A percentile compares a stretch with the other conserved stretches of the same genome.
phyloP scores from a whole-genome alignment of 371 early-diverging fungal species.

The Funneliformis caledonium region DNA sequence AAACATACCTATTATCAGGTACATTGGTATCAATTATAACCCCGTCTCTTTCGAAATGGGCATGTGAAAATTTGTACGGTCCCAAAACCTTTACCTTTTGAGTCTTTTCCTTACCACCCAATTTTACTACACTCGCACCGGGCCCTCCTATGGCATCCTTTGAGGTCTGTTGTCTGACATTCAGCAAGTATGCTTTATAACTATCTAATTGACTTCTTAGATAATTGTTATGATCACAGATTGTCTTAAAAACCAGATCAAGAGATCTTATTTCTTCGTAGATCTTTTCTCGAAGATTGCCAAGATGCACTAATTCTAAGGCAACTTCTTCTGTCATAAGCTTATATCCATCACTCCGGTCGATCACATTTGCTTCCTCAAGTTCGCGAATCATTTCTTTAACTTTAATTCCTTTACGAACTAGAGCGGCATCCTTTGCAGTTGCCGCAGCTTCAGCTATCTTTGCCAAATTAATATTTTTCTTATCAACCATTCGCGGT shows the following conservation, averaged over 20 bases:
- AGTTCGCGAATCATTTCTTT: slow-evolving; percentile 89
- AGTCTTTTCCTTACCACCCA: slow-evolving; percentile 51
- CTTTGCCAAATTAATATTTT: slow-evolving; percentile 64
- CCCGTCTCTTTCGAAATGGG: slow-evolving; percentile 86
- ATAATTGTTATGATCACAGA: slow-evolving; percentile 93
- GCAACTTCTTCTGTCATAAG: slow-evolving; percentile 86
- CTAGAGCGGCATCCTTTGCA: slow-evolving; percentile 82
- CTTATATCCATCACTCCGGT: slow-evolving; percentile 72
- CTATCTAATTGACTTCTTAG: slow-evolving; percentile 86
- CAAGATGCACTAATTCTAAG: slow-evolving; percentile 85
- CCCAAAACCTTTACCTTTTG: slow-evolving; percentile 57
- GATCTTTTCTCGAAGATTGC: slow-evolving; percentile 86
- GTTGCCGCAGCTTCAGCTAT: slow-evolving; percentile 88
- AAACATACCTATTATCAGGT: slow-evolving; percentile 76
- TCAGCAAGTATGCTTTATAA: slow-evolving; percentile 93
- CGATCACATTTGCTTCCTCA: slow-evolving; percentile 77
- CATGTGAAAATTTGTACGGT: slow-evolving; percentile 79
- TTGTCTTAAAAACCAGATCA: slow-evolving; percentile 86
- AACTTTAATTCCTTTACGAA: slow-evolving; percentile 90
- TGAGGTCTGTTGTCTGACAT: slow-evolving; percentile 87
- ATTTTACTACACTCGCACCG: slow-evolving; percentile 55
- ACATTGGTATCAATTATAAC: slow-evolving; percentile 90
- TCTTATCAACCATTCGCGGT: slow-evolving; percentile 60
- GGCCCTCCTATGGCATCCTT: slow-evolving; percentile 54
- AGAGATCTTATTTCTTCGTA: slow-evolving; percentile 77